Base-by-base conservation (phyloP, 1,139 yeast genomes). In the Fermentozyma sake region DNA sequence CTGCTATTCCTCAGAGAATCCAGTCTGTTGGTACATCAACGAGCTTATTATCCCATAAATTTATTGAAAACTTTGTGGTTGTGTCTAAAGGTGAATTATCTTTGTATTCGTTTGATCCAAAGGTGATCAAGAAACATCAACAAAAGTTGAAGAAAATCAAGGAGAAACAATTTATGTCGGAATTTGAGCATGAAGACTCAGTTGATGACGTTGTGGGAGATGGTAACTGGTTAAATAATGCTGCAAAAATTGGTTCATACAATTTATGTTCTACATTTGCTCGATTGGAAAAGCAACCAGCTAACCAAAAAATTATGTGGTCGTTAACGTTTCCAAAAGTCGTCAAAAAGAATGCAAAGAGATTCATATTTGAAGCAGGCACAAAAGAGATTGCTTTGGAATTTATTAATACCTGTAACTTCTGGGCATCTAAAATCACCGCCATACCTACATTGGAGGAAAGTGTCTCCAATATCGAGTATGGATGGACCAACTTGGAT, bases 351-450 rank as follows among this genome's bases (percentile, higher is more conserved):
- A 50, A 45, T 7, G 51, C 59, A 11, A 65, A 64, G 42, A 62
- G 59, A 41, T 62, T 68, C 32, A 33, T 64, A 17, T 71, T 72
- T 42, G 72, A 65, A 45, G 72, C 94, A 0, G 85, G 86, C 12
- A 77, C 86, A 10, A 53, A 60, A 23, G 83, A 78, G 40, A 72
- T 76, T 37, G 93, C 95, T 1, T 61, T 67, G 27, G 85, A 78
- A 46, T 85, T 76, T 50, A 75, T 83, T 18, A 74, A 80, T 41
- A 72, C 91, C 2, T 79, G 94, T 55, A 86, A 86, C 54, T 86
- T 84, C 52, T 86, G 96, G 96, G 86, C 95, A 2, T 82, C 93
- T 3, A 70, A 91, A 40, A 74, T 81, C 19, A 80, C 94, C 9
- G 81, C 87, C 10, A 79, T 83, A 16, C 95, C 95, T n/a, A 54